Conservation (phyloP, 1,284 basidiomycete genomes). For the Athelia psychrophila region DNA sequence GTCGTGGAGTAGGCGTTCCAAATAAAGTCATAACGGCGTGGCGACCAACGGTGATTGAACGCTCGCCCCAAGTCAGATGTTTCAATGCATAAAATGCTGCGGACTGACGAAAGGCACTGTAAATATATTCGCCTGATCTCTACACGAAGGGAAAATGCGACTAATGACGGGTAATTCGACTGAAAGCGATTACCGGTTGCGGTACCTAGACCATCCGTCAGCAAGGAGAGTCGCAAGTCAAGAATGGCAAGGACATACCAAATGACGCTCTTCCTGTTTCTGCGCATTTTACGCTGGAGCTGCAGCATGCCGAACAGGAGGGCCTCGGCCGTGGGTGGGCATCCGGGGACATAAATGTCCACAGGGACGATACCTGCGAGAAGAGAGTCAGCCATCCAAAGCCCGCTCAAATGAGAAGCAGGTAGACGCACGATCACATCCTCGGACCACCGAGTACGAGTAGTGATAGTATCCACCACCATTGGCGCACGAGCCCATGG, state of each 20-base stretch:
- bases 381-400: slow-evolving; percentile 4
- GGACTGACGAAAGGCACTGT: too few relatives aligned
- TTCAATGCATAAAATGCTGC: too few relatives aligned
- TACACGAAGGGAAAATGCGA: too few relatives aligned
- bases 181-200: slow-evolving; percentile 28
- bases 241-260: slow-evolving; percentile 65
- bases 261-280: slow-evolving; percentile 84
- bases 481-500: slow-evolving; percentile 99
- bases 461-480: slow-evolving; percentile 99
- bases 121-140: too few relatives aligned
- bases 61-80: too few relatives aligned
- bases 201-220: slow-evolving; percentile 41
- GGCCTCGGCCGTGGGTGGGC: slow-evolving; percentile 93
- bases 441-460: slow-evolving; percentile 97
- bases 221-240: slow-evolving; percentile 5
- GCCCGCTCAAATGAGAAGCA: background rate
- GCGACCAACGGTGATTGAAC: too few relatives aligned
- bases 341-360: slow-evolving; percentile 96
- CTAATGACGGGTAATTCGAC: too few relatives aligned
- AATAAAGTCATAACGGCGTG: too few relatives aligned
- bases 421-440: slow-evolving; percentile 85
- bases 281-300: slow-evolving; percentile 95
- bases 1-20: too few relatives aligned
- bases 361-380: slow-evolving; percentile 88
- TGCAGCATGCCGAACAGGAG: slow-evolving; percentile 94